Conservation (phyloP, 108 stramenopile species). For the Cyclotella choctawhatcheeana region DNA sequence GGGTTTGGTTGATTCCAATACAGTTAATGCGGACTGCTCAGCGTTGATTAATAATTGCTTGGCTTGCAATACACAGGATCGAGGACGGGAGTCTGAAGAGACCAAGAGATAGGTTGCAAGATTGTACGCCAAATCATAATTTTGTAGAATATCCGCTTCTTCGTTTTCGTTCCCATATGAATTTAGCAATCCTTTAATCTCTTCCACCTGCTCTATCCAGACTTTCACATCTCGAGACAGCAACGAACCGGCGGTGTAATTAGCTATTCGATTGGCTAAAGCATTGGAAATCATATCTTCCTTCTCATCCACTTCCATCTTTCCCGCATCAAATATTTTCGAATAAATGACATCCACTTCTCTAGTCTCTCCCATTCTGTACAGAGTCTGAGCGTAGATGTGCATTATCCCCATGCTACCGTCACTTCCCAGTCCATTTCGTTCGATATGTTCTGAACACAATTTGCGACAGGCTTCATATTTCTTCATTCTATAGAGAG, state of each 20-base stretch:
- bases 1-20: slow-evolving; percentile 36
- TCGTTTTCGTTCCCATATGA: slow-evolving; percentile 25
- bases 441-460: slow-evolving; percentile 4
- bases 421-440: neutral
- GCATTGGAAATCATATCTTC: slow-evolving; percentile 51
- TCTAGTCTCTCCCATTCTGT: slow-evolving; percentile 42
- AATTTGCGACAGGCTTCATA: slow-evolving; percentile 46
- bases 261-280: slow-evolving; percentile 50
- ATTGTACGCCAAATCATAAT: slow-evolving; percentile 57
- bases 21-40: slow-evolving; percentile 39
- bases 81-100: slow-evolving; percentile 37
- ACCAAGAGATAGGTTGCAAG: slow-evolving; percentile 45
- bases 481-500: slow-evolving; percentile 39
- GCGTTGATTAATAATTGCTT: slow-evolving; percentile 38
- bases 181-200: slow-evolving; percentile 9
- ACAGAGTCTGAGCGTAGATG: slow-evolving; percentile 47
- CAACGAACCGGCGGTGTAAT: slow-evolving; percentile 44
- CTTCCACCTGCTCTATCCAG: slow-evolving; percentile 47
- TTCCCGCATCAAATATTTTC: slow-evolving; percentile 4
- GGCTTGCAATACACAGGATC: slow-evolving; percentile 23
- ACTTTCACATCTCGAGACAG: neutral
- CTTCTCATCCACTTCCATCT: slow-evolving; percentile 41
- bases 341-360: slow-evolving; percentile 32
- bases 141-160: slow-evolving; percentile 35
- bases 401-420: slow-evolving; percentile 38